phyloP scores from a whole-genome alignment of 345 rosid genomes.

The Dipteronia sinensis region DNA sequence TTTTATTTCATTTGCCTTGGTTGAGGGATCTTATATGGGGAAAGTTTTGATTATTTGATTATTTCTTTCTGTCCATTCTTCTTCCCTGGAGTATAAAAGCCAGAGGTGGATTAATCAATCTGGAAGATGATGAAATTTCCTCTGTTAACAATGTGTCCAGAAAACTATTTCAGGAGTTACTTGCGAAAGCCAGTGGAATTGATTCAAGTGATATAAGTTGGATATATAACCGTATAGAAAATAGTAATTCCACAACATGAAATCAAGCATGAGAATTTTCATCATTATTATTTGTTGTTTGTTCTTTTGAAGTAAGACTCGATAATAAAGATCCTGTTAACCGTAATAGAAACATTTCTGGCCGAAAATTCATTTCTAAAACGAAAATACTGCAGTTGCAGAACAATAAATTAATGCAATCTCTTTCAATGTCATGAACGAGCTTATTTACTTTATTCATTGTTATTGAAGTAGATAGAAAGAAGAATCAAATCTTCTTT shows the following conservation, averaged over 20 bases:
- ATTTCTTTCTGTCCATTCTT: not conserved
- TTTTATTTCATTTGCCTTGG: not conserved
- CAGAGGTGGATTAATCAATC: not conserved
- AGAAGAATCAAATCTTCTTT: slow-evolving; percentile 42
- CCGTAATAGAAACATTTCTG: not conserved
- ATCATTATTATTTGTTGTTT: no score
- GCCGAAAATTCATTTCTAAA: not conserved
- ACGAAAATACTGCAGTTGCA: not conserved
- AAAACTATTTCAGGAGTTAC: no score
- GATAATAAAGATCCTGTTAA: not conserved
- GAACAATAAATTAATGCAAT: not conserved
- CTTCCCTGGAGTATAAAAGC: not conserved
- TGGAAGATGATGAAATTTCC: not conserved
- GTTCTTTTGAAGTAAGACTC: no score
- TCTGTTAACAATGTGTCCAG: not conserved
- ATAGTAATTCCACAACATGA: not conserved
- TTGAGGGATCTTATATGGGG: not conserved
- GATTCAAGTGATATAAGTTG: no score
- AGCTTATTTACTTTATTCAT: not conserved
- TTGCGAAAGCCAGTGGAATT: no score
- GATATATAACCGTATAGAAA: no score
- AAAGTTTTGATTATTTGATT: not conserved
- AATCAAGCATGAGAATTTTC: not conserved
- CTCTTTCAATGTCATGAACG: not conserved
- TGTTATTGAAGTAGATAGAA: not conserved